Base-by-base conservation (phyloP, 2,329 filamentous ascomycete genomes). In the Talaromyces sp. region DNA sequence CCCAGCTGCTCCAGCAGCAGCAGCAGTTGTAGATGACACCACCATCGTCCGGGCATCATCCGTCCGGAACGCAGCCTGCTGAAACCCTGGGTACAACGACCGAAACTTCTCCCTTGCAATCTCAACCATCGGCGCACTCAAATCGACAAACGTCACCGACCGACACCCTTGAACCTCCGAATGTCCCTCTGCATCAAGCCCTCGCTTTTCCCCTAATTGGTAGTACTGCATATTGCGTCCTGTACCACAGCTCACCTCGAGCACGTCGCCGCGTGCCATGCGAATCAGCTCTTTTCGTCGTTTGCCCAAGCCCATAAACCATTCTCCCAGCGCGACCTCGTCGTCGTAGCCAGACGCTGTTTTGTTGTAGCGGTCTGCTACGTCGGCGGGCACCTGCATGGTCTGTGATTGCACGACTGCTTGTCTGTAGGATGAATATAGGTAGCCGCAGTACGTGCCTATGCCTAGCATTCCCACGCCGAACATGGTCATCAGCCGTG, bases 181-280 rank as follows among this genome's bases (percentile, higher is more conserved):
- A 29, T 66, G 70, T 2, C 74, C 72, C 12, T 72, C 64, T 6
- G 68, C 64, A 48, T 74, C 70, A 1, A 69, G 59, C 4, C 67
- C 71, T 19, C 73, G 65, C 41, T 67, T 66, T 62, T 74, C 70
- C 1, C 73, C 73, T 3, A 80, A 66, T 56, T 75, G 69, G 65
- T 81, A 82, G 63, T 75, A 80, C 29, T 72, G 67, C 63, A 78
- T 65, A 62, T 81, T 82, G 35, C 79, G 70, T 3, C 80, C 80
- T 1, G 80, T 82, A n/a, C 80, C 79, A 48, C 74, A 79, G 62
- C 76, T 78, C 43, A 81, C 77, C 66, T 82, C 80, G 5, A 81
- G 71, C 8, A 81, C 78, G 63, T 81, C 66, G 1, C 80, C 80
- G 21, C 72, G 68, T 3, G 79, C 79, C 61, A 72, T 69, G 8